Percentiles rank a stretch among this genome's conserved stretches.
Evolutionary conservation across 2,329 filamentous ascomycete species (phyloP).

Genomic region (Xylariaceae sp.): DNA sequence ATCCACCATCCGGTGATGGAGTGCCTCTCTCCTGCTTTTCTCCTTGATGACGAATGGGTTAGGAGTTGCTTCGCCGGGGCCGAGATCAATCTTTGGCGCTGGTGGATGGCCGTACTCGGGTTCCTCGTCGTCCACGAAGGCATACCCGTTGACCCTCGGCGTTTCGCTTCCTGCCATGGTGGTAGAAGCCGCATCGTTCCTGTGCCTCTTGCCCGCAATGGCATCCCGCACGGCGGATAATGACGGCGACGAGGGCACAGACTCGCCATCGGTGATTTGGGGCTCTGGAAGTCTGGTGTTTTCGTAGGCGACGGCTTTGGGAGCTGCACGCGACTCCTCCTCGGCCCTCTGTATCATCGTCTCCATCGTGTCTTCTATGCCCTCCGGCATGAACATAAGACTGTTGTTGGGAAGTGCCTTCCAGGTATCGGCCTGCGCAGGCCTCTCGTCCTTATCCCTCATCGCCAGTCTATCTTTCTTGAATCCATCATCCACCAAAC

Average conservation of each 20-base stretch:
- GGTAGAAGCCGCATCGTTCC: constrained; percentile 53
- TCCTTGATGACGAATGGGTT: constrained; percentile 78
- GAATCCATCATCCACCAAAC: constrained; percentile 49
- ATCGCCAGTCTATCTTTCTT: constrained; percentile 55
- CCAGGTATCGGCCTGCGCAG: constrained; percentile 72
- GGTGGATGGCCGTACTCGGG: constrained; percentile 39
- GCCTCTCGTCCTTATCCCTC: constrained; percentile 60
- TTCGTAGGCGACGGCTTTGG: constrained; percentile 69
- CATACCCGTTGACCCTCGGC: constrained; percentile 85
- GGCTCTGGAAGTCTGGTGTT: constrained; percentile 70
- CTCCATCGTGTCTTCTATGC: constrained; percentile 48
- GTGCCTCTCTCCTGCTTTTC: constrained; percentile 65
- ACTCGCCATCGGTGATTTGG: constrained; percentile 28
- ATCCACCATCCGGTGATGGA: constrained; percentile 85
- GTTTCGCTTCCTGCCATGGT: constrained; percentile 66
- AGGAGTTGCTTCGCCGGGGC: constrained; percentile 52
- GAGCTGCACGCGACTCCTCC: constrained; percentile 61
- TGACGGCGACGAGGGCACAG: constrained; percentile 67
- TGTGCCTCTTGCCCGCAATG: constrained; percentile 63
- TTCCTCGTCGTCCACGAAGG: constrained; percentile 81
- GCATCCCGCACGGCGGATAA: constrained; percentile 79
- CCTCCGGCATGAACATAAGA: constrained; percentile 77
- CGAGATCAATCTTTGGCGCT: constrained; percentile 45
- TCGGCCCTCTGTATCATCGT: constrained; percentile 65
- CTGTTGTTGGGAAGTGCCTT: constrained; percentile 67